Percentiles rank a stretch among this genome's conserved stretches.
phyloP scores from a whole-genome alignment of 1,284 basidiomycete species.

The Sutorius eximius region DNA sequence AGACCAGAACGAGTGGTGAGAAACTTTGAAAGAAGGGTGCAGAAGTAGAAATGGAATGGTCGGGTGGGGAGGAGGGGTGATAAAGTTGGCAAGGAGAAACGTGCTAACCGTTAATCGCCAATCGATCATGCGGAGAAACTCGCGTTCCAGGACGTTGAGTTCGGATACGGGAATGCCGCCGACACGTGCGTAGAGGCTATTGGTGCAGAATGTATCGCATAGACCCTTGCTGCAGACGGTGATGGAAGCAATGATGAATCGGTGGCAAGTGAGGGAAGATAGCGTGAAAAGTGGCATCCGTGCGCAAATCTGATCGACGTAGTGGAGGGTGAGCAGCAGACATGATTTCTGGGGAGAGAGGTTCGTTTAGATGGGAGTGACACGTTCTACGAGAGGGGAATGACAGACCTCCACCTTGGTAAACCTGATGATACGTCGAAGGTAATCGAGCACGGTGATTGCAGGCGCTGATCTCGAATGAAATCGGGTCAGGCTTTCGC shows the following conservation, averaged over 20 bases:
- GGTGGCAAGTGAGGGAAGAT: slow-evolving; percentile 92
- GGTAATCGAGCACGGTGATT: slow-evolving; percentile 86
- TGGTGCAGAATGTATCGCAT: slow-evolving; percentile 92
- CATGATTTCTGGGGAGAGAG: slow-evolving; percentile 62
- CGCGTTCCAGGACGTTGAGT: slow-evolving; percentile 89
- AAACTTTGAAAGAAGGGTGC: slow-evolving; percentile 12
- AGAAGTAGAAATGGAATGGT: neutral
- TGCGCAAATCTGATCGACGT: slow-evolving; percentile 92
- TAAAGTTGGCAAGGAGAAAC: slow-evolving; percentile 24
- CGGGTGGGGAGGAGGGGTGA: slow-evolving; percentile 11
- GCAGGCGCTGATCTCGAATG: slow-evolving; percentile 87
- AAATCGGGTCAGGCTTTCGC: slow-evolving; percentile 86
- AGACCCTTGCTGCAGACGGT: slow-evolving; percentile 88
- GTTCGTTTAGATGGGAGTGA: neutral
- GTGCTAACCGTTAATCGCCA: slow-evolving; percentile 88
- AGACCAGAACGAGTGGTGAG: slow-evolving; percentile 22
- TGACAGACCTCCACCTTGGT: slow-evolving; percentile 84
- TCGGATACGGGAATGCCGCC: slow-evolving; percentile 89
- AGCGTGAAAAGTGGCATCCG: slow-evolving; percentile 85
- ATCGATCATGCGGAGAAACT: slow-evolving; percentile 86
- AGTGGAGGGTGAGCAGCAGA: slow-evolving; percentile 85
- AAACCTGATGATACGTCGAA: slow-evolving; percentile 87
- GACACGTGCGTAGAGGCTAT: slow-evolving; percentile 89
- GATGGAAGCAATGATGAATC: slow-evolving; percentile 89
- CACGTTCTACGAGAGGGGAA: neutral